Evolutionary conservation across 768 basidiomycete genomes (phyloP).

Genomic region (Hygrophoropsis aurantiaca): DNA sequence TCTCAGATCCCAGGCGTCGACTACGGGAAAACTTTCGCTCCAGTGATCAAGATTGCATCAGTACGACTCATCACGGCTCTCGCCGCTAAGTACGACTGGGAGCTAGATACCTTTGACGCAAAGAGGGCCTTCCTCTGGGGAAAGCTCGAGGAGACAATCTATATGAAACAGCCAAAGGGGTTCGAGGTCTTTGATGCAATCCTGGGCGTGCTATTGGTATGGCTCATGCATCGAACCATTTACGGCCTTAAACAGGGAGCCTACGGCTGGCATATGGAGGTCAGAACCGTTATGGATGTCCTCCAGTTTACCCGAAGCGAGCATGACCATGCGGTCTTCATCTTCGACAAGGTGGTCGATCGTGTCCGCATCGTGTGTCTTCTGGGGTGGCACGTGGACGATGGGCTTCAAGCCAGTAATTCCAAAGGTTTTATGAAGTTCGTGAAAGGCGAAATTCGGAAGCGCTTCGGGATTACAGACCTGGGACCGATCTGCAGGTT

Average conservation of each 20-base stretch:
- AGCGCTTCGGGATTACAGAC: not conserved
- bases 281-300: not conserved
- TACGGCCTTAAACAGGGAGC: slow-evolving; percentile 41
- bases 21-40: slow-evolving; percentile 30
- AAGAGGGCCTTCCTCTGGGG: not conserved
- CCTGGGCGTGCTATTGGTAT: slow-evolving; percentile 19
- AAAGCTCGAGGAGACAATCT: slow-evolving; percentile 19
- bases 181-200: slow-evolving; percentile 16
- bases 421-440: not conserved
- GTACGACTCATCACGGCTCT: slow-evolving; percentile 15
- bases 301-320: not conserved
- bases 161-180: slow-evolving; percentile 34
- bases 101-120: not conserved
- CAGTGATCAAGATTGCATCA: slow-evolving; percentile 18
- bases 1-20: slow-evolving; percentile 30
- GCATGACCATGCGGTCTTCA: not conserved
- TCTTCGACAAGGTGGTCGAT: not conserved
- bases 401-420: not conserved
- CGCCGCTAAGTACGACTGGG: not conserved
- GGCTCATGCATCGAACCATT: slow-evolving; percentile 23
- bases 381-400: not conserved
- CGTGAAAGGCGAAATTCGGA: not conserved
- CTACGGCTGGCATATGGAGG: slow-evolving; percentile 28
- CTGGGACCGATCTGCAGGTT: not conserved
- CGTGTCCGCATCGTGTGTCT: not conserved